These are phyloP conservation scores for Laguncularia racemosa DNA, from an alignment of 345 rosid species.

Conservation along the genomic window DNA sequence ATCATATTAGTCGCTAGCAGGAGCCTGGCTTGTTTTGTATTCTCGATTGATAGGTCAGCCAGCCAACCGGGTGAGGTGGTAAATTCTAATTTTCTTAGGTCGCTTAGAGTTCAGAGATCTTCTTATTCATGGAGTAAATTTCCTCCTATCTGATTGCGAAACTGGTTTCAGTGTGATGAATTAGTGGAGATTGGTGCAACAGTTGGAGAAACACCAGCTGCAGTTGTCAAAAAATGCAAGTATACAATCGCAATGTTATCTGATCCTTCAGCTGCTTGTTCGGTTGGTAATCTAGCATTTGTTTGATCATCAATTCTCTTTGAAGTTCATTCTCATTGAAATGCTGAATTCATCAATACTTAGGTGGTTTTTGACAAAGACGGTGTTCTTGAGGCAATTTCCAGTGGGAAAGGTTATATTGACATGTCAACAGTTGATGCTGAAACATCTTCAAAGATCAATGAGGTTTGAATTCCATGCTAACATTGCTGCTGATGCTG, in stretches of 20 bases:
- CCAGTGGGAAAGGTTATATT: constrained; percentile 66
- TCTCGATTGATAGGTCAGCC: too few relatives aligned
- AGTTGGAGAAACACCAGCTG: constrained; percentile 78
- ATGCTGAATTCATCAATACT: constrained; percentile 6
- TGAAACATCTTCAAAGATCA: constrained; percentile 71
- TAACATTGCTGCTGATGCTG: not conserved
- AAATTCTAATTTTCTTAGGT: not conserved
- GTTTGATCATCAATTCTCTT: not conserved
- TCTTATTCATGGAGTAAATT: not conserved
- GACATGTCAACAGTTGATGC: constrained; percentile 98
- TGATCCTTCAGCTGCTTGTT: constrained; percentile 84
- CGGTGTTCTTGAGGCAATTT: constrained; percentile 71
- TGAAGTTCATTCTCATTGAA: not conserved
- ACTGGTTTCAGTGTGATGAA: constrained; percentile 66
- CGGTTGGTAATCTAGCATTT: constrained; percentile 29
- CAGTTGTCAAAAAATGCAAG: constrained; percentile 78
- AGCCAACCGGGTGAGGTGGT: not conserved
- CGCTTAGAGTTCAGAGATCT: not conserved
- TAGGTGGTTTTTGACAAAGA: constrained; percentile 86
- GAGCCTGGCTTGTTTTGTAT: too few relatives aligned
- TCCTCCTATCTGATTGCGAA: not conserved
- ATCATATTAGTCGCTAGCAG: too few relatives aligned
- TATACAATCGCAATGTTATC: constrained; percentile 82
- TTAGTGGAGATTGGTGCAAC: constrained; percentile 76
- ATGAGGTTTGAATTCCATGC: constrained; percentile 35